phyloP scores from a whole-genome alignment of 2,329 filamentous ascomycete genomes.

The Colletotrichum lentis region DNA sequence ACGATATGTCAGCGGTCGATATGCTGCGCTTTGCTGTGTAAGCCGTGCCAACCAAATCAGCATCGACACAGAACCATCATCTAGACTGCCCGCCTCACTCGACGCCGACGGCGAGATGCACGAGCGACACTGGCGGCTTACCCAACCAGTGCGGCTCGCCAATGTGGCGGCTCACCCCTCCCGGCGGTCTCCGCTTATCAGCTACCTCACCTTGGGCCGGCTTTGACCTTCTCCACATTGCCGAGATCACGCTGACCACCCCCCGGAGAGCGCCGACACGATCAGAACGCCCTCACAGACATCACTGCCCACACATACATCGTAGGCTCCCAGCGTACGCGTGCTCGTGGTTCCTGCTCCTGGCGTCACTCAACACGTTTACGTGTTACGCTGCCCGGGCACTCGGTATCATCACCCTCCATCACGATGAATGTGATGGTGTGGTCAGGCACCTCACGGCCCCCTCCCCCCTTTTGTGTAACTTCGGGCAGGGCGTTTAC shows the following conservation, averaged over 20 bases:
- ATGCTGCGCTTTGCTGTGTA: slow-evolving; percentile 30
- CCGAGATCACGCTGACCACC: slow-evolving; percentile 12
- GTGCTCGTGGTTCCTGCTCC: not conserved
- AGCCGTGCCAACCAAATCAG: slow-evolving; percentile 4
- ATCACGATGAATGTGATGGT: not conserved
- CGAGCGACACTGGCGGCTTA: not conserved
- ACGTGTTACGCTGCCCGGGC: not conserved
- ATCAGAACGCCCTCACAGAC: slow-evolving; percentile 9
- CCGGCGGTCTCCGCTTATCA: slow-evolving; percentile 9
- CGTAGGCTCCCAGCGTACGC: not conserved
- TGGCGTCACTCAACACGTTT: not conserved
- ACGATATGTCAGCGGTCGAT: slow-evolving; percentile 22
- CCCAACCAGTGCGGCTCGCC: not conserved
- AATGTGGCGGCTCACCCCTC: not conserved
- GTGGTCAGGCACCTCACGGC: not conserved
- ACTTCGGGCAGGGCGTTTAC: not conserved
- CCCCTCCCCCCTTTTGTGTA: not conserved
- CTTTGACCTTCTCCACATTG: not conserved
- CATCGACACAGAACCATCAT: not conserved
- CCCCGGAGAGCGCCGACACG: not conserved
- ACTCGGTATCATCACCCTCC: not conserved
- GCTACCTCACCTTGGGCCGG: not conserved
- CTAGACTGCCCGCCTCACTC: not conserved
- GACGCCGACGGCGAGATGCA: not conserved
- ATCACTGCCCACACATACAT: not conserved